phyloP scores from a whole-genome alignment of 768 basidiomycete genomes.

The Termitomyces sp. region DNA sequence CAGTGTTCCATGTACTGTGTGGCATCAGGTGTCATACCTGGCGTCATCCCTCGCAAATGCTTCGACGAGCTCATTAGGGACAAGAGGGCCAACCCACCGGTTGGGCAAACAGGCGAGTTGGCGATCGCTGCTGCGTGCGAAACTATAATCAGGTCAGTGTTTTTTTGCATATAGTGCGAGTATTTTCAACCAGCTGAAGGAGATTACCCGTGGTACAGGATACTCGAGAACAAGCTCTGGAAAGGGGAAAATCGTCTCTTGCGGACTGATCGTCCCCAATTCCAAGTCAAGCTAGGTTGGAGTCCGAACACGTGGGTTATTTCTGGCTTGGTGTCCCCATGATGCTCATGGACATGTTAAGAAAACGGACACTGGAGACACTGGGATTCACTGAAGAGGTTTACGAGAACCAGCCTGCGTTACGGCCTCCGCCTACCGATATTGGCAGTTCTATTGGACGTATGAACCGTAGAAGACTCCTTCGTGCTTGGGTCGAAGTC shows the following conservation, averaged over 20 bases:
- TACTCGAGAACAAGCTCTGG: slow-evolving; percentile 77
- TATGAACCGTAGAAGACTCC: slow-evolving; percentile 54
- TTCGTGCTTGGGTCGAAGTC: slow-evolving; percentile 81
- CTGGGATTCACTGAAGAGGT: slow-evolving; percentile 40
- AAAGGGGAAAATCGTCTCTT: slow-evolving; percentile 45
- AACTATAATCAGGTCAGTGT: slow-evolving; percentile 61
- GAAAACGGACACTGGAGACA: slow-evolving; percentile 42
- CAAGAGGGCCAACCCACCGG: slow-evolving; percentile 54
- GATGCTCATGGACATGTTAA: slow-evolving; percentile 16
- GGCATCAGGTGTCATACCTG: slow-evolving; percentile 67
- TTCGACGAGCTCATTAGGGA: slow-evolving; percentile 65
- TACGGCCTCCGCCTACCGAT: slow-evolving; percentile 58
- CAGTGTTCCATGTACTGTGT: slow-evolving; percentile 78
- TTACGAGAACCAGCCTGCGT: slow-evolving; percentile 36
- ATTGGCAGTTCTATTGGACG: slow-evolving; percentile 40
- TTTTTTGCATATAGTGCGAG: background rate
- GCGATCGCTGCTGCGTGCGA: slow-evolving; percentile 59
- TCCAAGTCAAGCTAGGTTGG: slow-evolving; percentile 12
- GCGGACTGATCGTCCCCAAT: slow-evolving; percentile 10
- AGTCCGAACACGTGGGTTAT: slow-evolving; percentile 19
- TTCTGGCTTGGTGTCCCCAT: slow-evolving; percentile 48
- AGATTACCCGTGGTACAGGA: slow-evolving; percentile 33
- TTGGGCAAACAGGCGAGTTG: slow-evolving; percentile 52
- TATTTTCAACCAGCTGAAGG: background rate
- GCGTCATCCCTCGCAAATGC: slow-evolving; percentile 61